Conservation (phyloP, 2,329 filamentous ascomycete species). For the Colletotrichum brevisporum region DNA sequence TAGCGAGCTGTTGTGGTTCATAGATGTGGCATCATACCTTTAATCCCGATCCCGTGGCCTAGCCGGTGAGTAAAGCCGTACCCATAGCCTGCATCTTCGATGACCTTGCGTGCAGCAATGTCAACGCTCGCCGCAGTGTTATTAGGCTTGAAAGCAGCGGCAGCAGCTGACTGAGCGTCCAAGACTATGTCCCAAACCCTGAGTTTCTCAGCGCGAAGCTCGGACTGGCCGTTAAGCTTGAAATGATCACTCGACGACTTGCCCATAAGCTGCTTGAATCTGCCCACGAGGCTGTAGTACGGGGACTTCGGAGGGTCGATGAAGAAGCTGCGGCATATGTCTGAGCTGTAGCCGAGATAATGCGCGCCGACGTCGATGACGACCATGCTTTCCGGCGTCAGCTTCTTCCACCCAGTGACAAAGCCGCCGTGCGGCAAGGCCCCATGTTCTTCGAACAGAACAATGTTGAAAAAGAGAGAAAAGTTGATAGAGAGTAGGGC, state of each 20-base stretch:
- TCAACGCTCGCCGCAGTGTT: slow-evolving; percentile 72
- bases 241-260: not conserved
- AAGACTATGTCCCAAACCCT: slow-evolving; percentile 72
- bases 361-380: slow-evolving; percentile 76
- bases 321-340: slow-evolving; percentile 75
- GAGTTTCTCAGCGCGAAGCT: slow-evolving; percentile 63
- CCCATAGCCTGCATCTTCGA: slow-evolving; percentile 71
- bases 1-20: not conserved
- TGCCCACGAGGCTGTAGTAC: not conserved
- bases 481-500: slow-evolving; percentile 68
- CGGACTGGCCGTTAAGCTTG: slow-evolving; percentile 5
- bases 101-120: slow-evolving; percentile 70
- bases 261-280: not conserved
- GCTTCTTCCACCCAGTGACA: slow-evolving; percentile 63
- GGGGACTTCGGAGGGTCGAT: slow-evolving; percentile 50
- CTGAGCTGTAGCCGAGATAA: slow-evolving; percentile 73
- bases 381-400: slow-evolving; percentile 69
- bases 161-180: slow-evolving; percentile 72
- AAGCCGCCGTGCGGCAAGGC: slow-evolving; percentile 69
- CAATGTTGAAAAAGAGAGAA: slow-evolving; percentile 73
- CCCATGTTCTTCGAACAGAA: slow-evolving; percentile 71
- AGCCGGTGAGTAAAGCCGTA: slow-evolving; percentile 73
- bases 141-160: slow-evolving; percentile 63
- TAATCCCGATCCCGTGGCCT: slow-evolving; percentile 76
- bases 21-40: slow-evolving; percentile 47